Evolutionary conservation across 225 moss, liverwort and hornwort species (phyloP), one percentile per base, ranked within the genome.

Genomic region (Asterella californica): DNA sequence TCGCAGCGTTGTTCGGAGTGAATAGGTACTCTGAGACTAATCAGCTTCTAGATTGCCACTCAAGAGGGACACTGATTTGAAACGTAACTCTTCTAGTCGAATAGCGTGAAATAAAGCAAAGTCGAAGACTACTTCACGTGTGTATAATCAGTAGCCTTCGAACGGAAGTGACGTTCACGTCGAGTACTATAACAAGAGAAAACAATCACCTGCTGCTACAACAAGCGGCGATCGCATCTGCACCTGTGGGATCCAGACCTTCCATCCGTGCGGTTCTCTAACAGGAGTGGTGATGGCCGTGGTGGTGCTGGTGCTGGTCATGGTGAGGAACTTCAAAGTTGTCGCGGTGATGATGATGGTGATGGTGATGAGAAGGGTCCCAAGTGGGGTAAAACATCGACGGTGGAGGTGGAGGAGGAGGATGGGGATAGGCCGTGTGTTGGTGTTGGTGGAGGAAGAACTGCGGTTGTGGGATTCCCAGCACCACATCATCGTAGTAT

Each of bases 251-350:
- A 71, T 12, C 1, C 36, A 25, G n/a, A 47, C 11, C 71, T 71
- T 71, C 71, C 71, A 48, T 47, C 11, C n/a, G n/a, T 17, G 9
- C 47, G 18, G 47, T 42, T 71, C 46, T 48, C 22, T 71, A 71
- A 47, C 71, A 71, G n/a, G 46, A 48, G 64, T 77, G 63, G 45
- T 65, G 64, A 34, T 71, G 71, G 64, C 64, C 12, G 63, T 63
- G 64, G 25, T 77, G 77, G 47, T 77, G 77, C 6, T 76, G 76
- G 61, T 77, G 62, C 45, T 77, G 27, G 15, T 77, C 46, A 18
- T 77, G 47, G n/a, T 45, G 63, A 18, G 48, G 29, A 46, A 42
- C 9, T 30, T 64, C 63, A 27, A 46, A 76, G 22, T 36, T 30
- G 21, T 59, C 42, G 61, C 46, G 62, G 1, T 77, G 63, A 21